Evolutionary conservation across 2,329 filamentous ascomycete species (phyloP).

Genomic region (Verticillium isaacii): DNA sequence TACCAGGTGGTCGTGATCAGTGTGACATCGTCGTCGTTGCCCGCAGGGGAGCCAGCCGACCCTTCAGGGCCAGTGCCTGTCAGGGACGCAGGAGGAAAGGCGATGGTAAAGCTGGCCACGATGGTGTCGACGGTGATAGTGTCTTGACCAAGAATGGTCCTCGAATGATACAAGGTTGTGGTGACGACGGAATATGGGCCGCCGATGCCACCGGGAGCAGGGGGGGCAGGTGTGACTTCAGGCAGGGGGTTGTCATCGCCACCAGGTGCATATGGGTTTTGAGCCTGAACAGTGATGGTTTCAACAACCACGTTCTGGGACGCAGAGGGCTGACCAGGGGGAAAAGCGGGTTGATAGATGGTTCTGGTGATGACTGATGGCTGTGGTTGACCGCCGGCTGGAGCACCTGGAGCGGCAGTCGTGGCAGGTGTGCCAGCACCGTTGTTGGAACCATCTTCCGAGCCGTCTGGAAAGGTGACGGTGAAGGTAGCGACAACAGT

Average conservation of each 20-base stretch:
- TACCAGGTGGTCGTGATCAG: slow-evolving; percentile 1
- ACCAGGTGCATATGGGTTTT: neutral
- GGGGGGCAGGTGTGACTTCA: neutral
- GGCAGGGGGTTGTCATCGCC: neutral
- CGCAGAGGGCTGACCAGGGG: neutral
- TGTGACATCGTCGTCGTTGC: neutral
- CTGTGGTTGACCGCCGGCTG: neutral
- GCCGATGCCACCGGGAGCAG: neutral
- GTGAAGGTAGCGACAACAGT: slow-evolving; percentile 9
- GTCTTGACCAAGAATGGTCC: slow-evolving; percentile 2
- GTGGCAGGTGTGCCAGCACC: neutral
- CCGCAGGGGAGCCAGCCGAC: neutral
- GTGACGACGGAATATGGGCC: slow-evolving; percentile 7
- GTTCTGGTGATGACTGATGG: slow-evolving; percentile 1
- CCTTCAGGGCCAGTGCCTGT: slow-evolving; percentile 4
- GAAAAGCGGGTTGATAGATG: neutral
- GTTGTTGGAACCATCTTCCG: neutral
- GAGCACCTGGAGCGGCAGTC: neutral
- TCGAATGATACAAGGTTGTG: slow-evolving; percentile 9
- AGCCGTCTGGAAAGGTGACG: slow-evolving; percentile 3
- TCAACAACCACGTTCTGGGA: neutral
- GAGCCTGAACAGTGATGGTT: neutral
- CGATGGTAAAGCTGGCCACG: slow-evolving; percentile 21
- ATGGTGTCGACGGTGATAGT: slow-evolving; percentile 7
- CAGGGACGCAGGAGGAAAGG: slow-evolving; percentile 9